Conservation (phyloP, 805 yeast genomes). For the Kluyveromyces lactis region DNA sequence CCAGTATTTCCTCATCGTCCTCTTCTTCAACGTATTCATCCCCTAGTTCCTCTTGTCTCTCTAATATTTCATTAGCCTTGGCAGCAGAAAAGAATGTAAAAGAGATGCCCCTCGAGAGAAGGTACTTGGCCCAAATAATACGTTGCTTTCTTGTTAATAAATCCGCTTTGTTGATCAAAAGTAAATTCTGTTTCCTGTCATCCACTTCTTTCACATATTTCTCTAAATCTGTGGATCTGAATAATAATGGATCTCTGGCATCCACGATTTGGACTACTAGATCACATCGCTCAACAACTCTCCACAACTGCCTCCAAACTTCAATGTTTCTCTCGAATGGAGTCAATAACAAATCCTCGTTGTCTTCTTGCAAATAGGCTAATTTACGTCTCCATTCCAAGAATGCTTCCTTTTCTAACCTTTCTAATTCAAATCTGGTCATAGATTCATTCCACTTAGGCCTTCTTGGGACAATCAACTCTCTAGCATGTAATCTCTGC, state of each 20-base stretch:
- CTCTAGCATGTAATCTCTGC: constrained; percentile 59
- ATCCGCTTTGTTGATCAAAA: constrained; percentile 92
- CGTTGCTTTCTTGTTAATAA: constrained; percentile 71
- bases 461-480: constrained; percentile 84
- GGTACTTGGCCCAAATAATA: constrained; percentile 78
- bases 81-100: constrained; percentile 92
- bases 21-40: constrained; percentile 19
- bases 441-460: constrained; percentile 75
- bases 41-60: constrained; percentile 41
- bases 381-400: constrained; percentile 89
- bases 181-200: constrained; percentile 66
- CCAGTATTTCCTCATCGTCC: constrained; percentile 7
- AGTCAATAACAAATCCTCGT: constrained; percentile 73
- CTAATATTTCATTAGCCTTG: constrained; percentile 68
- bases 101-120: constrained; percentile 56
- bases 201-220: constrained; percentile 71
- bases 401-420: constrained; percentile 84
- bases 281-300: constrained; percentile 93
- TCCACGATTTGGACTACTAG: constrained; percentile 94
- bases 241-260: constrained; percentile 87
- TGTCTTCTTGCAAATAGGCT: constrained; percentile 74
- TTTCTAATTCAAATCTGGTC: constrained; percentile 69
- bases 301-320: constrained; percentile 98
- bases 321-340: constrained; percentile 96
- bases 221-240: constrained; percentile 83